phyloP scores from a whole-genome alignment of 2,329 filamentous ascomycete genomes.

The Chaetomiaceae sp. region DNA sequence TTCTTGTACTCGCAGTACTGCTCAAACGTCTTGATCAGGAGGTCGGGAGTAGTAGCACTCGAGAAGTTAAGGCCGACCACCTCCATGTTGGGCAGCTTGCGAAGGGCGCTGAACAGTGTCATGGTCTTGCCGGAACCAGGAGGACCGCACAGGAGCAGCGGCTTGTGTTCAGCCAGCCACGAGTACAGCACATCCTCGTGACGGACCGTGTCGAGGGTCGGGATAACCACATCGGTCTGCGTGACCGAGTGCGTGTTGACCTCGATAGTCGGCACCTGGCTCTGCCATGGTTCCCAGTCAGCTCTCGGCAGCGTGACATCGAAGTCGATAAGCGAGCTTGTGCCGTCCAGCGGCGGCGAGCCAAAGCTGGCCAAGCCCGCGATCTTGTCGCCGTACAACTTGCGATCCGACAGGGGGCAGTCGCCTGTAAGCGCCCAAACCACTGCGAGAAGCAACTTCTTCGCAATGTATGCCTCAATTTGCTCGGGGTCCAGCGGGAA shows the following conservation, averaged over 20 bases:
- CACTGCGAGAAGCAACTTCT: conserved; percentile 86
- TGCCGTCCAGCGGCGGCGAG: conserved; percentile 69
- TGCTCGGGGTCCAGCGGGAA: conserved; percentile 89
- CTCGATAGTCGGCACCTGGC: conserved; percentile 87
- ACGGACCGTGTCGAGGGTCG: conserved; percentile 91
- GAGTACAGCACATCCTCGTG: conserved; percentile 99
- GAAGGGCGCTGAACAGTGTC: conserved; percentile 95
- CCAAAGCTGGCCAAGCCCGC: conserved; percentile 79
- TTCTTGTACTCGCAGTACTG: conserved; percentile 99
- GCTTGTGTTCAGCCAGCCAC: conserved; percentile 98
- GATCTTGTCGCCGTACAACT: conserved; percentile 80
- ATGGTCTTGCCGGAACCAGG: conserved; percentile 99
- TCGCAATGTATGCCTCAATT: conserved; percentile 80
- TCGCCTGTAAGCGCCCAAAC: conserved; percentile 97
- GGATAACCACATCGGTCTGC: conserved; percentile 97
- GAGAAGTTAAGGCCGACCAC: conserved; percentile 99
- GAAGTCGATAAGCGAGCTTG: conserved; percentile 88
- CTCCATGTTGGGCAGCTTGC: conserved; percentile 97
- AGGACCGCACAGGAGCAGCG: conserved; percentile 89
- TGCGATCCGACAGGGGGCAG: conserved; percentile 81
- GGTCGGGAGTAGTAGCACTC: conserved; percentile 93
- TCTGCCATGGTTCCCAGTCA: conserved; percentile 91
- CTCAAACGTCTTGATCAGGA: conserved; percentile 98
- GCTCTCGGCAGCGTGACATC: conserved; percentile 81
- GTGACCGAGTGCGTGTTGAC: conserved; percentile 98